Evolutionary conservation across 805 yeast species (phyloP), one percentile per base, ranked within the genome.

Genomic region (Zygosaccharomyces lentus): DNA sequence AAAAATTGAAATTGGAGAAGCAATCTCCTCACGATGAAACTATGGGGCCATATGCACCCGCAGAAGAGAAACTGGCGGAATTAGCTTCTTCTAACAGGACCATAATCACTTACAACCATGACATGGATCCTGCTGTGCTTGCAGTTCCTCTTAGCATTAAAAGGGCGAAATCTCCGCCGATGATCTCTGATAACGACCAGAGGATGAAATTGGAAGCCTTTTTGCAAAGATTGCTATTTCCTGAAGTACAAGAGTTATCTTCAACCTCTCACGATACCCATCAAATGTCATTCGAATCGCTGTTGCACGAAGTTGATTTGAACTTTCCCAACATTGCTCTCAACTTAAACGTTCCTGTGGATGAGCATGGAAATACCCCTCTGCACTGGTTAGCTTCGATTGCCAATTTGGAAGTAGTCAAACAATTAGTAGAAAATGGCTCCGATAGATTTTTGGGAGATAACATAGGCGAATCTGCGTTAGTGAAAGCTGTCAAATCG

Each of bases 321-420:
- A 42, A 51, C 3, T 64, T 52, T 41, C 67, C 68, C 5, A 43
- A 52, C 19, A 45, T 50, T 7, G 46, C 49, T 10, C 38, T 87
- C 30, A 76, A 80, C 48, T 72, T 90, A 41, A 93, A 88, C 58
- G 87, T 88, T 27, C 82, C 96, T 1, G 86, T 95, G 37, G 99
- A 95, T 66, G 95, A 87, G 55, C 80, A 84, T 47, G 97, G 98
- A 0, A 93, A 93, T 61, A 84, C 96, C 0, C 88, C 96, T 0
- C 73, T 93, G 47, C 99, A 93, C 66, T 87, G 98, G 95, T 95
- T 97, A 3, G 82, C 97, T 12, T 87, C 97, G 0, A 74, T 93
- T 63, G 98, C 95, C 0, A 80, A 87, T 47, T 67, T 82, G 1
- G 70, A 80, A 2, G 72, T 90, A 42, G 91, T 88, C 2, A 78